Base-by-base conservation (phyloP, 2,329 filamentous ascomycete species). In the Fusarium gaditjirri region DNA sequence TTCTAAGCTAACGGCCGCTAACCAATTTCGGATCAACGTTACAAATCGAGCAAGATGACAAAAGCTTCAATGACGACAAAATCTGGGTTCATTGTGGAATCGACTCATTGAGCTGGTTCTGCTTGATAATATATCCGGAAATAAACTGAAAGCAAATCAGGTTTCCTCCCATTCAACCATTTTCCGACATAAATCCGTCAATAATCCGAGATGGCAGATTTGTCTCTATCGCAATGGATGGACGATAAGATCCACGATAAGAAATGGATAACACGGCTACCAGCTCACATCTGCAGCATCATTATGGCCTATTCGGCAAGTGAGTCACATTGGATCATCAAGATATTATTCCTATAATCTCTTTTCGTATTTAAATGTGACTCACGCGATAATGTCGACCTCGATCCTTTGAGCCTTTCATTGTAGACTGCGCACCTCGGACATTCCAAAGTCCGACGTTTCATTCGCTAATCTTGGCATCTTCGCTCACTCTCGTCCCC, bases 1-100 rank as follows among this genome's bases (percentile, higher is more conserved):
- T 71, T 71, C 68, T 71, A 71, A 71, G 62, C 68, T 38, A 44
- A 25, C 25, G 19, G n/a, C n/a, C 36, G 16, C 64, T 67, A 67
- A 39, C 2, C 61, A 29, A 1, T 5, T 27, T 47, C 4, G 61
- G 35, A 16, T 23, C 50, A 39, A n/a, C 7, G 19, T 68, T 63
- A 64, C 57, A 64, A 68, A 68, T 68, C 58, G 21, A n/a, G 10
- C 7, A 23, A 16, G 64, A 65, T 68, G 65, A 68, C 65, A 52
- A 68, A 56, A 56, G 29, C 56, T 55, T 56, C 47, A 46, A 29
- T 63, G 29, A 56, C 49, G 43, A 49, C 63, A 55, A 13, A 13
- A 25, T 19, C 19, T 10, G 29, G 6, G n/a, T 10, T 8, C 17
- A 27, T 46, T 1, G 4, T 36, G 9, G 11, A 25, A 27, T 38